Percentiles rank a stretch among this genome's conserved stretches.
phyloP scores from a whole-genome alignment of 2,329 filamentous ascomycete species.

The Fusarium sp. region DNA sequence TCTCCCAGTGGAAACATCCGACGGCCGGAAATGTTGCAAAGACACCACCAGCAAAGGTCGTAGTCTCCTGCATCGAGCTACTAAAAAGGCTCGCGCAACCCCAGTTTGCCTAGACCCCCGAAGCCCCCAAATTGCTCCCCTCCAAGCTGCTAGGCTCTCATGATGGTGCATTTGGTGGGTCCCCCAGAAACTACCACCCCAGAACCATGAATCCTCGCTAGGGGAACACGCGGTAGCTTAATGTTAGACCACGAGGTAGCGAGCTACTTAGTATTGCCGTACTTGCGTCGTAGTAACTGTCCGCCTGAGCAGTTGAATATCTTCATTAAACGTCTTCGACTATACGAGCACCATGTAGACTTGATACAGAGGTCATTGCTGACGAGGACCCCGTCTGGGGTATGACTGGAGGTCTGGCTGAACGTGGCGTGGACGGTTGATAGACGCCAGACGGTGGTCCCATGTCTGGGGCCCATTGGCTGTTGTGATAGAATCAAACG shows the following conservation, averaged over 20 bases:
- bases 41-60: constrained; percentile 18
- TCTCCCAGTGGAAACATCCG: constrained; percentile 11
- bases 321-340: constrained; percentile 7
- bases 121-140: constrained; percentile 39
- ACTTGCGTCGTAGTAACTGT: background rate
- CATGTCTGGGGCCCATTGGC: constrained; percentile 44
- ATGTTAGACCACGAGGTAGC: constrained; percentile 20
- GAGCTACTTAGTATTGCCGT: background rate
- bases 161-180: constrained; percentile 39
- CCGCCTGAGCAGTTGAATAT: constrained; percentile 10
- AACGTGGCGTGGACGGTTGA: constrained; percentile 47
- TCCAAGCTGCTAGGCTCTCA: constrained; percentile 32
- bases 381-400: constrained; percentile 30
- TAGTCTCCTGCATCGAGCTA: constrained; percentile 41
- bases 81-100: constrained; percentile 44
- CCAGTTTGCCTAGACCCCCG: constrained; percentile 48
- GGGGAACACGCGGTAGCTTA: constrained; percentile 1
- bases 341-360: constrained; percentile 3
- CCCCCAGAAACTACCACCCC: constrained; percentile 25
- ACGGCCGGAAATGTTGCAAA: constrained; percentile 41
- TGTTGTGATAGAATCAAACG: constrained; percentile 28
- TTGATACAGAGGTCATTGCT: constrained; percentile 18
- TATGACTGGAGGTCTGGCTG: constrained; percentile 17
- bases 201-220: background rate
- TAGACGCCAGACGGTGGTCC: constrained; percentile 45